A percentile compares a stretch with the other conserved stretches of the same genome.
phyloP scores from a whole-genome alignment of 257 asterid species.

The Lithospermum erythrorhizon region DNA sequence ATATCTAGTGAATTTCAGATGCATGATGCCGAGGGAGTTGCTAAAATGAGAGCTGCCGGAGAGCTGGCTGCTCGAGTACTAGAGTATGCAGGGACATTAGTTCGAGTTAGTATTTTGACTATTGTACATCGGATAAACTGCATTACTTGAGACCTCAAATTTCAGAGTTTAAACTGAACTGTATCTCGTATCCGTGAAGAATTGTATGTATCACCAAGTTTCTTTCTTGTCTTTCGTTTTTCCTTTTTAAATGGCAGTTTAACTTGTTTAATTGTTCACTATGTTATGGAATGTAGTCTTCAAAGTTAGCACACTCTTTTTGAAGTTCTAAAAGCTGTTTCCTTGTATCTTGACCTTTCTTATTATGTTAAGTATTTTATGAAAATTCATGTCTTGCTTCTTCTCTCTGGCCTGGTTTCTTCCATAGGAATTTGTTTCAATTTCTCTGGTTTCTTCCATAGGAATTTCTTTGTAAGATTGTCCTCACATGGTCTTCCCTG shows the following conservation, averaged over 20 bases:
- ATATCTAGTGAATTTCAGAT: constrained; percentile 59
- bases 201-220: no score
- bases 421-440: no score
- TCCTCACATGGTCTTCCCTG: not conserved
- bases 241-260: not conserved
- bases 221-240: no score
- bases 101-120: constrained; percentile 53
- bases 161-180: not conserved
- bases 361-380: no score
- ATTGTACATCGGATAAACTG: not conserved
- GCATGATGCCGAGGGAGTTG: constrained; percentile 72
- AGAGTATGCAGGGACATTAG: constrained; percentile 78
- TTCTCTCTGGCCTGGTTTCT: no score
- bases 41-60: constrained; percentile 79
- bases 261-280: not conserved
- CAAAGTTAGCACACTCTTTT: no score
- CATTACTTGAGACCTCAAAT: not conserved
- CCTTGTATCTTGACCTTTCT: no score
- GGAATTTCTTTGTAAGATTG: not conserved
- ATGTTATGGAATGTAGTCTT: no score
- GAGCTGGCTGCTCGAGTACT: constrained; percentile 91
- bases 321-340: no score
- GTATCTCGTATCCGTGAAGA: not conserved
- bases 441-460: no score
- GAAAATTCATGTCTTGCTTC: no score